phyloP scores from a whole-genome alignment of 805 yeast genomes.

The Metschnikowia peoriensis region DNA sequence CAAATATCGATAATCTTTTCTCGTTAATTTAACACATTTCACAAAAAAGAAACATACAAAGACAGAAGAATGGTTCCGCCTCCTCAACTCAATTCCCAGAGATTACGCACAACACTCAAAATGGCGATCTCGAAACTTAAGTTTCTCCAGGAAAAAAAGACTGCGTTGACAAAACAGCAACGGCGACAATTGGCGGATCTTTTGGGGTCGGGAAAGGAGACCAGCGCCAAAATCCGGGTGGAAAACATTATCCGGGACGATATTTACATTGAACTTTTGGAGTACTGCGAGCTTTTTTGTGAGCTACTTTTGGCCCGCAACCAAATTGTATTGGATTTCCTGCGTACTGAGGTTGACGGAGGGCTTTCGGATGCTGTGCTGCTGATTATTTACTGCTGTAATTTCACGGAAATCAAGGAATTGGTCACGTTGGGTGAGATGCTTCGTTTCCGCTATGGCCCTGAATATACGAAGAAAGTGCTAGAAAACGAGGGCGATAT shows the following conservation, averaged over 20 bases:
- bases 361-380: slow-evolving; percentile 75
- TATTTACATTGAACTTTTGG: slow-evolving; percentile 73
- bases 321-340: slow-evolving; percentile 50
- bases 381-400: slow-evolving; percentile 65
- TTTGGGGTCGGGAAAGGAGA: slow-evolving; percentile 66
- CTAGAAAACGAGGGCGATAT: slow-evolving; percentile 45
- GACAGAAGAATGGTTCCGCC: slow-evolving; percentile 15
- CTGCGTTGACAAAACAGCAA: slow-evolving; percentile 72
- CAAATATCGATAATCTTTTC: neutral
- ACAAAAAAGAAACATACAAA: neutral
- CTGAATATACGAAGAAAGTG: slow-evolving; percentile 59
- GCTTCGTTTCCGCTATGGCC: slow-evolving; percentile 60
- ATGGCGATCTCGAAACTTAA: slow-evolving; percentile 71
- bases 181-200: slow-evolving; percentile 70
- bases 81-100: slow-evolving; percentile 31
- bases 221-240: slow-evolving; percentile 78
- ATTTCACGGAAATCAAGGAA: slow-evolving; percentile 76
- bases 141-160: slow-evolving; percentile 70
- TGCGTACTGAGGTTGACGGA: slow-evolving; percentile 46
- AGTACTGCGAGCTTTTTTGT: slow-evolving; percentile 76
- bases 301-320: slow-evolving; percentile 77
- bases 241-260: slow-evolving; percentile 85
- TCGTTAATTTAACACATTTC: neutral
- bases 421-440: slow-evolving; percentile 58
- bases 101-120: slow-evolving; percentile 47